Percentiles rank a stretch among this genome's conserved stretches.
phyloP scores from a whole-genome alignment of 805 yeast genomes.

The Isabelozyma heimii region DNA sequence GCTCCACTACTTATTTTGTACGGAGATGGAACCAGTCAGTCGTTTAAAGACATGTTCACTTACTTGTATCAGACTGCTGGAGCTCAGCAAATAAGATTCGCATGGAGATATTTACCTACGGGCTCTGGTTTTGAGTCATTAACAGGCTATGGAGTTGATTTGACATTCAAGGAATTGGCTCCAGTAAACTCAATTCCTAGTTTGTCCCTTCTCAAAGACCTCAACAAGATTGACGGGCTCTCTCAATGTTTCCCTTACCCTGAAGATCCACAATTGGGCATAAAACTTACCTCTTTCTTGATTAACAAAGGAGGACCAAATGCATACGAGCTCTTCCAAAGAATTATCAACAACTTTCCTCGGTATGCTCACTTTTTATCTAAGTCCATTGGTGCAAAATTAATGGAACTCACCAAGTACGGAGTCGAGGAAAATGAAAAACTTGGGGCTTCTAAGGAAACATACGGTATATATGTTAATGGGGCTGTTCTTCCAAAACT shows the following conservation, averaged over 20 bases:
- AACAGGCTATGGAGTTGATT: constrained; percentile 65
- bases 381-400: constrained; percentile 5
- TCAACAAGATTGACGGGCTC: constrained; percentile 7
- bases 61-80: constrained; percentile 58
- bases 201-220: constrained; percentile 10
- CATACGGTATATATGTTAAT: constrained; percentile 61
- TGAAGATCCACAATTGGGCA: constrained; percentile 31
- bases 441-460: constrained; percentile 36
- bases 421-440: constrained; percentile 27
- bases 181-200: constrained; percentile 30
- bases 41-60: constrained; percentile 56
- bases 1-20: constrained; percentile 63
- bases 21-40: constrained; percentile 54
- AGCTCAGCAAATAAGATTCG: constrained; percentile 65
- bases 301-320: constrained; percentile 10
- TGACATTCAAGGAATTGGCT: constrained; percentile 64
- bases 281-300: constrained; percentile 42
- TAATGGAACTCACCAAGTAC: constrained; percentile 18
- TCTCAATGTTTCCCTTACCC: constrained; percentile 25
- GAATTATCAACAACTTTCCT: constrained; percentile 54
- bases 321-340: constrained; percentile 35
- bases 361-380: constrained; percentile 41
- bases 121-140: constrained; percentile 23
- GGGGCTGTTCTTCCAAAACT: constrained; percentile 58
- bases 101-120: constrained; percentile 67